Evolutionary conservation across 805 yeast genomes (phyloP).

Genomic region (Myxozyma kluyveri): DNA sequence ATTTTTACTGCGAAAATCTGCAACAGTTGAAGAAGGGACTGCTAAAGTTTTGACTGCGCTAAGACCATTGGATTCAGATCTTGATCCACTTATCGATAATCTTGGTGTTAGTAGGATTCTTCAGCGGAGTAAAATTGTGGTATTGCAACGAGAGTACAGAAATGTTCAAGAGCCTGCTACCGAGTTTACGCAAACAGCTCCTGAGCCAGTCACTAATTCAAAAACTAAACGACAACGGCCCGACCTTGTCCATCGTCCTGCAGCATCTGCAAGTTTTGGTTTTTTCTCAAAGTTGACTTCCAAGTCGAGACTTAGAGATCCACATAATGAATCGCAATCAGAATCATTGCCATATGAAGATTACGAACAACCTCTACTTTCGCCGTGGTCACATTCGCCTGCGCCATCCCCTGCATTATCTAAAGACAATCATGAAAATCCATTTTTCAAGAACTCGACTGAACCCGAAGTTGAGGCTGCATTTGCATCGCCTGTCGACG

Average conservation of each 20-base stretch:
- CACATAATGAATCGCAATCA: slow-evolving; percentile 11
- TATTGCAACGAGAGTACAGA: slow-evolving; percentile 36
- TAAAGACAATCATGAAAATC: slow-evolving; percentile 31
- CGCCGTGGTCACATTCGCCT: slow-evolving; percentile 38
- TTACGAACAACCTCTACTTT: slow-evolving; percentile 34
- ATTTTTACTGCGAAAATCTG: slow-evolving; percentile 13
- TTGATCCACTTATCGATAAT: slow-evolving; percentile 36
- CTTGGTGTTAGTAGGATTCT: slow-evolving; percentile 34
- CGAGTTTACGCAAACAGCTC: neutral
- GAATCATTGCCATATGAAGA: slow-evolving; percentile 31
- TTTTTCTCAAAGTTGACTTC: neutral
- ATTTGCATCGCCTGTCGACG: slow-evolving; percentile 30
- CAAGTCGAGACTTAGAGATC: slow-evolving; percentile 20
- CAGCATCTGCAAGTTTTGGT: neutral
- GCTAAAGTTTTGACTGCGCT: slow-evolving; percentile 19
- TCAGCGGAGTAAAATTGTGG: slow-evolving; percentile 31
- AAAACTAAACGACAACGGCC: neutral
- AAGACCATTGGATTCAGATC: slow-evolving; percentile 34
- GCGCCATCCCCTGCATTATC: slow-evolving; percentile 38
- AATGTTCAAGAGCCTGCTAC: slow-evolving; percentile 6
- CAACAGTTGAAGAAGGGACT: slow-evolving; percentile 11
- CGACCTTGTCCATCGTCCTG: neutral
- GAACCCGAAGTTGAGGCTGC: slow-evolving; percentile 30
- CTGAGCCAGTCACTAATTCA: neutral
- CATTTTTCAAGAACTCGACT: slow-evolving; percentile 31